These are phyloP conservation scores for Suaeda aralocaspica DNA, from an alignment of 148 eudicot genomes.

Conservation along the genomic window DNA sequence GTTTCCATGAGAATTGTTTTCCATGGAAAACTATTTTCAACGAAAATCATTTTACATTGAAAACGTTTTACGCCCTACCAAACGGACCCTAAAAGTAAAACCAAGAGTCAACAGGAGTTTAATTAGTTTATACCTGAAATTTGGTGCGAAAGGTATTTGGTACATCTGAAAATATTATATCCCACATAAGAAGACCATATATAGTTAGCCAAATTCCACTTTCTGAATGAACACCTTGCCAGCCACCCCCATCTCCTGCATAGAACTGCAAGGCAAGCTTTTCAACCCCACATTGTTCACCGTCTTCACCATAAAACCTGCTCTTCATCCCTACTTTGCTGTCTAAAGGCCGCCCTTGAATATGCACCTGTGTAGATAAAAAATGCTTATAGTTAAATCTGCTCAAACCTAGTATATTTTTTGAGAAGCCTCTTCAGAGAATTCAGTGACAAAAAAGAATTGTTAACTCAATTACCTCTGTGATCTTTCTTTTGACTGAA, in stretches of 20 bases:
- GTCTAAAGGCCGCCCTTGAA: constrained; percentile 82
- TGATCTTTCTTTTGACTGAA: constrained; percentile 64
- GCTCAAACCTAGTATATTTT: neutral
- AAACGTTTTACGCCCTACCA: too few species aligned
- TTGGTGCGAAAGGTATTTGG: constrained; percentile 72
- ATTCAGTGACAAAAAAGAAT: neutral
- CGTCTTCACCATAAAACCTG: constrained; percentile 85
- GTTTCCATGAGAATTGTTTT: too few species aligned
- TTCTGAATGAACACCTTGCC: constrained; percentile 94
- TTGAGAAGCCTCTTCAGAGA: neutral
- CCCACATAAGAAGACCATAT: constrained; percentile 95
- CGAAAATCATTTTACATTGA: too few species aligned
- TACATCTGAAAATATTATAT: constrained; percentile 69
- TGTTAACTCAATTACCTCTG: constrained; percentile 47
- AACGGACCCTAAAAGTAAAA: neutral
- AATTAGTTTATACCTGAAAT: constrained; percentile 59
- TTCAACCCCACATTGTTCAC: constrained; percentile 94
- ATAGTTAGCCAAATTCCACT: constrained; percentile 94
- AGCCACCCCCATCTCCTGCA: constrained; percentile 86
- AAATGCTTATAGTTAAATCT: neutral
- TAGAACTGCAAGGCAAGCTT: constrained; percentile 84
- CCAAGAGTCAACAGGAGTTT: neutral
- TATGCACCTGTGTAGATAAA: constrained; percentile 48
- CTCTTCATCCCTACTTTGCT: constrained; percentile 67
- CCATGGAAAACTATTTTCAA: too few species aligned